Evolutionary conservation across 441 rosid species (phyloP), one percentile per base, ranked within the genome.

Genomic region (Adansonia madagascariensis): DNA sequence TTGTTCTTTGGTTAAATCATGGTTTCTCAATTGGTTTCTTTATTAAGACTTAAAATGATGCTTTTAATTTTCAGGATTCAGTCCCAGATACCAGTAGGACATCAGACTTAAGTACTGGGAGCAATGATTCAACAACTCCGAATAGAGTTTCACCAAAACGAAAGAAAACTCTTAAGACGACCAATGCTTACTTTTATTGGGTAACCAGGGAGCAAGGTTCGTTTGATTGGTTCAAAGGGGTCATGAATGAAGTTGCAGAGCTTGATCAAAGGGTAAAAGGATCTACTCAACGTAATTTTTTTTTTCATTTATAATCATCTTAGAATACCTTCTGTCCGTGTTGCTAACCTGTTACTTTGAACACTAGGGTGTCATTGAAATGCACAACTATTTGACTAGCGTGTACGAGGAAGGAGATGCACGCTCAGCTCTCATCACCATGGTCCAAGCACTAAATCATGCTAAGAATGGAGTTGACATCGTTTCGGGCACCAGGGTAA

Each of bases 151-250:
- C 94, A 56, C 88, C 80, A 2, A 85, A 82, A 81, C 79, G 75
- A 68, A 82, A 79, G 81, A 85, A 83, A 77, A 55, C 81, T 24
- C 79, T 91, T 65, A 89, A 82, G 78, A 94, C 98, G 8, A 89
- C 87, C 11, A 94, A 94, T 27, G 98, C 98, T 24, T 93, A 95
- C 81, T 95, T 95, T 84, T 95, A 95, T 27, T 95, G 98, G 98
- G 98, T 95, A 77, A 95, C 98, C 2, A 85, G 98, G 67, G 98
- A 95, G 76, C 98, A 95, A 84, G 97, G 97, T n/a, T 95, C 98
- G 14, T 92, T 95, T 73, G 98, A 95, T 79, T 95, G 98, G 98
- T 95, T 95, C 85, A 93, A 86, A 83, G 94, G 94, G 2, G 93
- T 93, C 67, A 95, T 95, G 98, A 91, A 91, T 81, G 98, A 95